Evolutionary conservation across 139 green algal genomes (phyloP), one percentile per base, ranked within the genome.

Genomic region (Picochlorum sp.): DNA sequence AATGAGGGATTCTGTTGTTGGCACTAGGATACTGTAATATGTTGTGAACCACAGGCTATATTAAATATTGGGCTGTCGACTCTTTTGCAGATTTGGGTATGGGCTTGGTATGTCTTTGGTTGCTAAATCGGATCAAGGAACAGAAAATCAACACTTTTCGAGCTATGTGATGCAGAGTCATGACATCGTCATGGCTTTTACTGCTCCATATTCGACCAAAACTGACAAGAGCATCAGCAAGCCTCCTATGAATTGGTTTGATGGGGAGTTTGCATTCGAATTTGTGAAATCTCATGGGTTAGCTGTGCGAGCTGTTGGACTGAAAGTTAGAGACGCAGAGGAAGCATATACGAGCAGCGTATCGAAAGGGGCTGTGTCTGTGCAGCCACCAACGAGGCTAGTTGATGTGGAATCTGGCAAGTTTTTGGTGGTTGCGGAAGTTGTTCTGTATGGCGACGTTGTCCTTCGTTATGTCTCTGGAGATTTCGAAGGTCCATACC

Each of bases 361-460:
- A 12, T 71, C 63, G 0, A 73, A 92, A 45, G 93, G 93, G 20
- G 89, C 64, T 3, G 43, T 72, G 9, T 66, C 68, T 7, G 79
- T 92, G 39, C 57, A 77, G 12, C 4, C 57, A 26, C 93, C 91
- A 4, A 57, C 45, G 10, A 64, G 50, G 30, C 61, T 94, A 26
- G 26, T 2, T 1, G 75, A 84, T 56, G 31, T 43, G 0, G 54
- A 30, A 43, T 63, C 40, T 16, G 75, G 72, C 4, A 44, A 47
- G 9, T 20, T 36, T 9, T 54, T 65, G 36, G 55, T 63, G 2
- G 59, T 93, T 6, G 37, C 82, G 2, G 93, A 98, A 69, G 81
- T 99, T 16, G 24, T 66, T 37, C 70, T 96, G 39, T 99, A 98
- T 59, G 93, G 93, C 3, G 89, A 98, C 57, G 88, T 95, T 10